Percentiles rank a stretch among this genome's conserved stretches.
Conservation (phyloP, 768 basidiomycete species). For the Tephrocybe sp. region DNA sequence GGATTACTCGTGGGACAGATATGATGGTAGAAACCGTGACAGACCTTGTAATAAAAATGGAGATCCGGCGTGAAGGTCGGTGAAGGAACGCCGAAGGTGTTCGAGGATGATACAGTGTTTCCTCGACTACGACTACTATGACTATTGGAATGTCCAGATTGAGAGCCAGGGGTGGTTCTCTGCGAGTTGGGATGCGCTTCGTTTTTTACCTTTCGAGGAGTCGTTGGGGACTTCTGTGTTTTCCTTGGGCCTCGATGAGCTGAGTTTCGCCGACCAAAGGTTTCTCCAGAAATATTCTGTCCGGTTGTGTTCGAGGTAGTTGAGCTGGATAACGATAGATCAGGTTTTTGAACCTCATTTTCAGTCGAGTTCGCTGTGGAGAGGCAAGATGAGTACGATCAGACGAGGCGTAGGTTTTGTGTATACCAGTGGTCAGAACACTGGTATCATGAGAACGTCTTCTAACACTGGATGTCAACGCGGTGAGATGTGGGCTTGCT, state of each 20-base stretch:
- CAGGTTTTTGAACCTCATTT: not conserved
- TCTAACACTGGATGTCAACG: conserved; percentile 16
- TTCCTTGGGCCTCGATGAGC: conserved; percentile 7
- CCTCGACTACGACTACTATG: conserved; percentile 12
- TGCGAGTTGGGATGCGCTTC: conserved; percentile 3
- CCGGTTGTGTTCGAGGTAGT: conserved; percentile 8
- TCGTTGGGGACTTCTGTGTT: conserved; percentile 5
- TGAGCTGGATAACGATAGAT: conserved; percentile 13
- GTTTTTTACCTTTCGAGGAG: conserved; percentile 3
- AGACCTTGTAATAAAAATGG: conserved; percentile 40
- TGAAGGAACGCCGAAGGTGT: conserved; percentile 32
- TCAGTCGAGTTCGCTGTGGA: conserved; percentile 2
- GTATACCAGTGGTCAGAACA: conserved; percentile 4
- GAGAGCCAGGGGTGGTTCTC: conserved; percentile 11
- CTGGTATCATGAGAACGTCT: conserved; percentile 8
- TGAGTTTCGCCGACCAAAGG: conserved; percentile 13
- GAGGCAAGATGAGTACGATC: not conserved
- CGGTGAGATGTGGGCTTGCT: conserved; percentile 5
- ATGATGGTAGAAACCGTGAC: conserved; percentile 12
- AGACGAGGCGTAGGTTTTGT: not conserved
- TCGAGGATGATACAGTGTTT: conserved; percentile 25
- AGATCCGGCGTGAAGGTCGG: conserved; percentile 32
- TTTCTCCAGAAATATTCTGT: conserved; percentile 15
- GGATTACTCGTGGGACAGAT: conserved; percentile 13
- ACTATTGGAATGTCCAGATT: conserved; percentile 13